phyloP scores from a whole-genome alignment of 768 basidiomycete species.

The Russula compacta region DNA sequence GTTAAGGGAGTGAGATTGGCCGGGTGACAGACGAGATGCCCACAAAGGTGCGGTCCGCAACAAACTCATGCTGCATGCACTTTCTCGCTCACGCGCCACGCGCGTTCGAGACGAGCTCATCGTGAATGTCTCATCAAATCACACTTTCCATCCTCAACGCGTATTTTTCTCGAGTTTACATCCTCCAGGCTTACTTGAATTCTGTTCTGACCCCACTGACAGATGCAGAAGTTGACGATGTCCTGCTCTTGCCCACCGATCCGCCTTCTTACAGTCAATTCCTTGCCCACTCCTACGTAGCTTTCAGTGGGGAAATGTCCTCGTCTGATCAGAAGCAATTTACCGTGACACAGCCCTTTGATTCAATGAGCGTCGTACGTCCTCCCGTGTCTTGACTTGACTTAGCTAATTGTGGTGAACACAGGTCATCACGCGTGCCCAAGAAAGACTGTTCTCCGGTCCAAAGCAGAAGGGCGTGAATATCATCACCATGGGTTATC shows the following conservation, averaged over 20 bases:
- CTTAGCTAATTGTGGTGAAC: conserved; percentile 21
- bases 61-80: no score
- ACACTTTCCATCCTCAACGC: conserved; percentile 14
- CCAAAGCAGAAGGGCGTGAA: conserved; percentile 36
- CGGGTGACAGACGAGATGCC: no score
- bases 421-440: conserved; percentile 55
- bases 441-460: conserved; percentile 41
- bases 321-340: neutral
- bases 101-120: neutral
- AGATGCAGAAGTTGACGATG: neutral
- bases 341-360: conserved; percentile 8
- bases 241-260: conserved; percentile 5
- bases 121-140: conserved; percentile 10
- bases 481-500: conserved; percentile 60
- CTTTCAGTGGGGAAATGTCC: neutral
- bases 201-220: neutral
- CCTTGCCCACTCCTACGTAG: conserved; percentile 5
- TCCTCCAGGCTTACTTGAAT: conserved; percentile 7
- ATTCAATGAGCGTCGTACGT: conserved; percentile 11
- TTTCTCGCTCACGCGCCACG: neutral
- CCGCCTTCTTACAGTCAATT: conserved; percentile 1
- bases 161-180: conserved; percentile 9
- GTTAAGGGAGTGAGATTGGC: no score
- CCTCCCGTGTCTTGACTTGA: neutral
- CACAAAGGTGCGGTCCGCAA: no score